A percentile compares a stretch with the other conserved stretches of the same genome.
Evolutionary conservation across 2,329 filamentous ascomycete species (phyloP).

Genomic region (Metarhizium brunneum): DNA sequence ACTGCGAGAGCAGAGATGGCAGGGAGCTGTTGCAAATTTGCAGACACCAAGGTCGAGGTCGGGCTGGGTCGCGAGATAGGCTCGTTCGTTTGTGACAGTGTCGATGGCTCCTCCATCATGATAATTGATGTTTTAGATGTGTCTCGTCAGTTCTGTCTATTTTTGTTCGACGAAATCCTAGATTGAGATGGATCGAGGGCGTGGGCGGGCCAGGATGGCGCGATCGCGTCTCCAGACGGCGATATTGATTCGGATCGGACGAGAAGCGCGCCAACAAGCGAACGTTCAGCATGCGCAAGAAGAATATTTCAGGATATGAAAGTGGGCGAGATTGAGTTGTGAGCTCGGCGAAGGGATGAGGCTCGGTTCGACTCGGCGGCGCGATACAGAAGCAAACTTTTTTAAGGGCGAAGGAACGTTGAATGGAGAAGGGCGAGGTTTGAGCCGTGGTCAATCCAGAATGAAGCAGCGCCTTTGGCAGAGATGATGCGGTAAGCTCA

Average conservation of each 20-base stretch:
- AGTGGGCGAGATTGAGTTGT: too few species aligned
- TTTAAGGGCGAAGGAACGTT: too few species aligned
- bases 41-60: slow-evolving; percentile 35
- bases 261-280: too few species aligned
- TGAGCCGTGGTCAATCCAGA: neutral
- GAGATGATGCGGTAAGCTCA: too few species aligned
- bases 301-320: too few species aligned
- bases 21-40: slow-evolving; percentile 33
- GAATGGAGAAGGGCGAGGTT: neutral
- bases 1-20: slow-evolving; percentile 36
- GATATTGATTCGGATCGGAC: too few species aligned
- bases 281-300: too few species aligned
- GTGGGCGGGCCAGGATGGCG: too few species aligned
- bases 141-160: neutral
- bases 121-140: neutral
- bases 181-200: too few species aligned
- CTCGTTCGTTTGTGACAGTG: slow-evolving; percentile 32
- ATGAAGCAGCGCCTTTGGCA: neutral
- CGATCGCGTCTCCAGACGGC: too few species aligned
- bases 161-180: neutral
- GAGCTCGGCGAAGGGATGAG: neutral
- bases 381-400: neutral
- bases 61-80: slow-evolving; percentile 41
- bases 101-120: slow-evolving; percentile 38
- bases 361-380: neutral